Base-by-base conservation (phyloP, 2,329 filamentous ascomycete species). In the Sordariomycetes sp. region DNA sequence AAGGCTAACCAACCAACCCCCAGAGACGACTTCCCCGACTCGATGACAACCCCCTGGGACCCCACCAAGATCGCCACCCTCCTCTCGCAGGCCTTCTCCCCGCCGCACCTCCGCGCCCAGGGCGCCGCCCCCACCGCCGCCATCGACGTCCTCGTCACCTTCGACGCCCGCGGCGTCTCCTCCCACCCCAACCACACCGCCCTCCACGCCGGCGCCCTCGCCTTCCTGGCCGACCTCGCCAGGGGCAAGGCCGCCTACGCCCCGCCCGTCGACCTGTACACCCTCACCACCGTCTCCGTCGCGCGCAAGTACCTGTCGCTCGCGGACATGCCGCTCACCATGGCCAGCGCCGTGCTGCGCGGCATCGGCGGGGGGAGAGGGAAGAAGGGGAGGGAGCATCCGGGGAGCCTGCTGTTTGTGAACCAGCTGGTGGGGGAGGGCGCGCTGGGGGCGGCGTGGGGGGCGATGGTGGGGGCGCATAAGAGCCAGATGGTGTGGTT, bases 401-500 rank as follows among this genome's bases (percentile, higher is more conserved):
- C 86, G 0, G 72, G 69, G 2, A 79, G 79, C 1, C 71, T 96
- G 57, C 69, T 96, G 40, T 91, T 87, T 66, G 77, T 93, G 61
- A 95, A 81, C 71, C 80, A 81, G 10, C 76, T 90, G 18, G 83
- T 87, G 62, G 77, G 86, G 62, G 81, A 66, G 2, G 73, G 73
- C 54, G 75, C 72, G n/a, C 70, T 77, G 59, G 69, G 69, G 11
- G 76, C 79, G 34, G 93, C 90, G 8, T 87, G 92, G 75, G 79
- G 76, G 58, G 92, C 94, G 35, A 99, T 99, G 94, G 91, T 89
- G 1, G 79, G 81, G 58, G 93, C 89, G 32, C 94, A 99, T 75
- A 79, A 85, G 73, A 97, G 91, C 71, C 94, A 99, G 79, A 99
- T 99, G 94, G 83, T 89, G 43, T 99, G 94, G 94, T 99, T 97